Evolutionary conservation across 2,329 filamentous ascomycete species (phyloP).

Genomic region (Nemania sp.): DNA sequence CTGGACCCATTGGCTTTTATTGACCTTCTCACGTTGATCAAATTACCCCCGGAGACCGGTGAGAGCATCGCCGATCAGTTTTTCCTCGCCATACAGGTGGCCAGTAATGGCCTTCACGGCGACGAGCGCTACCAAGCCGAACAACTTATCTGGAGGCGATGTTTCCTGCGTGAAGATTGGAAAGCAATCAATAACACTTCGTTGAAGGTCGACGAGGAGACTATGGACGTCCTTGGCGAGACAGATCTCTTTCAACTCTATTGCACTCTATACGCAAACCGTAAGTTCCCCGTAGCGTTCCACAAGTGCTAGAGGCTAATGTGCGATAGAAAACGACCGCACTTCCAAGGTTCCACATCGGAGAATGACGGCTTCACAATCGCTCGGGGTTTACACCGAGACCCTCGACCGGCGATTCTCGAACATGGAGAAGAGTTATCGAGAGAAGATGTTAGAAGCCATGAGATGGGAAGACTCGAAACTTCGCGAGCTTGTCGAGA

Average conservation of each 20-base stretch:
- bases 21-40: conserved; percentile 79
- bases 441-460: conserved; percentile 70
- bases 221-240: conserved; percentile 63
- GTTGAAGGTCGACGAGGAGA: conserved; percentile 70
- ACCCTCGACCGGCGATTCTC: conserved; percentile 64
- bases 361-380: conserved; percentile 56
- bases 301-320: conserved; percentile 6
- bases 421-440: conserved; percentile 64
- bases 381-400: conserved; percentile 64
- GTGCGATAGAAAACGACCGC: conserved; percentile 45
- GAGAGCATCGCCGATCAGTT: conserved; percentile 72
- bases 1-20: conserved; percentile 69
- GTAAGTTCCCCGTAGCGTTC: conserved; percentile 55
- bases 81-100: conserved; percentile 70
- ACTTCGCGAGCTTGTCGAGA: conserved; percentile 67
- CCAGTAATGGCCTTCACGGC: conserved; percentile 57
- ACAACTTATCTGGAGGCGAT: conserved; percentile 81
- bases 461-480: conserved; percentile 73
- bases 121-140: conserved; percentile 63
- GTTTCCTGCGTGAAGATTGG: conserved; percentile 87
- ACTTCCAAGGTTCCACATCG: conserved; percentile 49
- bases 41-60: conserved; percentile 47
- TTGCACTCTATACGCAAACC: conserved; percentile 63
- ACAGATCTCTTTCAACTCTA: conserved; percentile 74
- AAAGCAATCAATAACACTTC: conserved; percentile 75